A percentile compares a stretch with the other conserved stretches of the same genome.
Evolutionary conservation across 352 stramenopile species (phyloP).

Genomic region (Elongisporangium anandrum): DNA sequence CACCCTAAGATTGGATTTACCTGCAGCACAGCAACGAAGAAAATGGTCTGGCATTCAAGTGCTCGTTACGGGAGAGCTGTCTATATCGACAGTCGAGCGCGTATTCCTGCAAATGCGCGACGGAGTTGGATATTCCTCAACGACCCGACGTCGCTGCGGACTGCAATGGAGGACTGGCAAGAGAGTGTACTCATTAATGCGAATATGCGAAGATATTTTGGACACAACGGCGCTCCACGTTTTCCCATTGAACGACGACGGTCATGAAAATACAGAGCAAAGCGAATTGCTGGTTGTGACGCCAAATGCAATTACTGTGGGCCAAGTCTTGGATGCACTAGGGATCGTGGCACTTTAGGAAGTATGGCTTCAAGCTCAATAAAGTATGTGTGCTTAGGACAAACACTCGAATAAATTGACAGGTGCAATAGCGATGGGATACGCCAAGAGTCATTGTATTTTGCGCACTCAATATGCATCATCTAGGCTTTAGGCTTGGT

Average conservation of each 20-base stretch:
- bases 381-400: too few relatives aligned
- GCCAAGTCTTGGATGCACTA: neutral
- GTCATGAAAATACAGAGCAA: neutral
- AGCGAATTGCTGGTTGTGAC: neutral
- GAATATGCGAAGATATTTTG: neutral
- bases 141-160: neutral
- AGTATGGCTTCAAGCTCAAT: too few relatives aligned
- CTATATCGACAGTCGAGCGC: neutral
- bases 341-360: neutral
- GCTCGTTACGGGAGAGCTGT: neutral
- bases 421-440: neutral
- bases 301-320: neutral
- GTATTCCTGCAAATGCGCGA: neutral
- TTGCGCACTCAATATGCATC: neutral
- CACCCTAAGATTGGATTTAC: neutral
- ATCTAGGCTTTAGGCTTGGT: conserved; percentile 14
- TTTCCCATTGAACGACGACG: neutral
- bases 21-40: neutral
- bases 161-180: neutral
- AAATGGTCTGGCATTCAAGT: neutral
- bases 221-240: neutral
- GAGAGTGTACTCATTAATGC: neutral
- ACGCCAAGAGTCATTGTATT: too few relatives aligned
- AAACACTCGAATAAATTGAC: neutral
- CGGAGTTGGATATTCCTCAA: neutral